Percentiles rank a stretch among this genome's conserved stretches.
phyloP scores from a whole-genome alignment of 345 rosid species.

The Populus euphratica region DNA sequence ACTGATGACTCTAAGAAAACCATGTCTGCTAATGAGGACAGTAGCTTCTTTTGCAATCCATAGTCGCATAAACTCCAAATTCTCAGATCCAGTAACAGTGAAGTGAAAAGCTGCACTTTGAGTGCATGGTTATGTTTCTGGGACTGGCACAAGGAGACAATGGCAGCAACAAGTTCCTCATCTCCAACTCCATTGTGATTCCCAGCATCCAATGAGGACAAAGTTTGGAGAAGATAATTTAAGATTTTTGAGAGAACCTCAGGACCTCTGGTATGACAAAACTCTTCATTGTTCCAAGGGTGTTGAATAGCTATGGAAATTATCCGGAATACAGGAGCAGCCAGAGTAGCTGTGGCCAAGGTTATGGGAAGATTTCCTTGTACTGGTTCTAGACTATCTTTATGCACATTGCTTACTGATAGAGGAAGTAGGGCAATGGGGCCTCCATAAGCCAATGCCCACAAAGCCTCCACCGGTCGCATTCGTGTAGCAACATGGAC shows the following conservation, averaged over 20 bases:
- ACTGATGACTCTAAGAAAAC: constrained; percentile 92
- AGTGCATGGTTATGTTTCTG: constrained; percentile 79
- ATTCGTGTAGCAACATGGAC: constrained; percentile 87
- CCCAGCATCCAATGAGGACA: constrained; percentile 59
- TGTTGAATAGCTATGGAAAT: constrained; percentile 78
- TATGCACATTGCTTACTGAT: constrained; percentile 63
- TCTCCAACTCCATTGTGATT: constrained; percentile 69
- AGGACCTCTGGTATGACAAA: constrained; percentile 75
- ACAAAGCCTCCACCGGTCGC: constrained; percentile 82
- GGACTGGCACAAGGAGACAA: constrained; percentile 86
- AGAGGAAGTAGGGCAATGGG: constrained; percentile 95
- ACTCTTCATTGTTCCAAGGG: constrained; percentile 87
- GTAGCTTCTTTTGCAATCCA: constrained; percentile 92
- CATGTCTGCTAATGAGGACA: constrained; percentile 96
- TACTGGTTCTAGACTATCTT: constrained; percentile 72
- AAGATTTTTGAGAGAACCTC: constrained; percentile 84
- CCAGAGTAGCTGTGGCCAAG: constrained; percentile 64
- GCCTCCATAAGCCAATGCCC: constrained; percentile 98
- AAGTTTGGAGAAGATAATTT: constrained; percentile 73
- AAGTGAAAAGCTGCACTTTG: constrained; percentile 90
- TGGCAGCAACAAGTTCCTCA: constrained; percentile 97
- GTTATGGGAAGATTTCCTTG: constrained; percentile 55
- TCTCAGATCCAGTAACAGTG: constrained; percentile 81
- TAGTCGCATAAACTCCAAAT: constrained; percentile 97
- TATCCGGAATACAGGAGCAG: constrained; percentile 87